These are phyloP conservation scores for Fragaria ananassa DNA, from an alignment of 306 rosid species.

Conservation along the genomic window DNA sequence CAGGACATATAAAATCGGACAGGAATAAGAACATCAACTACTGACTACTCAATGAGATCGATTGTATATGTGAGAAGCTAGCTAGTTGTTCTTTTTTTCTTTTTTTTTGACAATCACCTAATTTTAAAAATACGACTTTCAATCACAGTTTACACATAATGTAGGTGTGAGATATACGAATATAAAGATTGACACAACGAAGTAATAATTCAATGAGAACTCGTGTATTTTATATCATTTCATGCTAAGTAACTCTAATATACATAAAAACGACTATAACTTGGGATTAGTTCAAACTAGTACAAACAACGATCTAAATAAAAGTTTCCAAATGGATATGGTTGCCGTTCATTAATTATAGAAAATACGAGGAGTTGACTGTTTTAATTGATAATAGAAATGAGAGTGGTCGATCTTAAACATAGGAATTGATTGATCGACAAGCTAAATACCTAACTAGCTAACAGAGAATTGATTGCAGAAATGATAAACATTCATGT, in stretches of 20 bases:
- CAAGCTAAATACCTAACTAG: background rate
- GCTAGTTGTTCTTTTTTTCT: no score
- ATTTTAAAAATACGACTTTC: no score
- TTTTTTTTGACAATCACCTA: no score
- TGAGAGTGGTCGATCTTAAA: background rate
- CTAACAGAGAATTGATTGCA: background rate
- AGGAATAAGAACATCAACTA: background rate
- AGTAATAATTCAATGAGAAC: background rate
- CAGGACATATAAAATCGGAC: background rate
- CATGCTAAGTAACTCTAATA: background rate
- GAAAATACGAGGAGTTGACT: background rate
- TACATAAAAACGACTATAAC: no score
- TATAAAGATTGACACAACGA: background rate
- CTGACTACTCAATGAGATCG: background rate
- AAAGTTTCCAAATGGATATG: background rate
- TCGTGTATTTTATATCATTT: background rate
- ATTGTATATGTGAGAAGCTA: background rate
- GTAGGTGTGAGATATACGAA: no score
- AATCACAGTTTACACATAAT: no score
- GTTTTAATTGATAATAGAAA: background rate
- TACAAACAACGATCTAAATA: no score
- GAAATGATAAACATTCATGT: constrained; percentile 21
- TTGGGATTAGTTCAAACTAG: no score
- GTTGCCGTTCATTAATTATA: background rate
- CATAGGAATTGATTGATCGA: background rate